Evolutionary conservation across 306 rosid genomes (phyloP).

Genomic region (Vachellia collinsii): DNA sequence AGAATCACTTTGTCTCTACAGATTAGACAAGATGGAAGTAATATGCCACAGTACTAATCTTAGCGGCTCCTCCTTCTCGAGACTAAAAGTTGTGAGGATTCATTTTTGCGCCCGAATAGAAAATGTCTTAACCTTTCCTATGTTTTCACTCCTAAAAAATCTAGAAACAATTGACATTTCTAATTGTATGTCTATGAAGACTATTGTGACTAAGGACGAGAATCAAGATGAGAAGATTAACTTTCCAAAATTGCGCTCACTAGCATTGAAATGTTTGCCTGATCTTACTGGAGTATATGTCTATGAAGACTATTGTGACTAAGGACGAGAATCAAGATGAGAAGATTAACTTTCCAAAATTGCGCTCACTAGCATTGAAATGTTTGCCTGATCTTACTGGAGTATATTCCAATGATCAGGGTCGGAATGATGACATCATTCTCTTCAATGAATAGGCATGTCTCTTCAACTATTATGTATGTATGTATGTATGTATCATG

Average conservation of each 20-base stretch:
- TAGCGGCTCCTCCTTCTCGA: neutral
- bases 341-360: neutral
- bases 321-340: neutral
- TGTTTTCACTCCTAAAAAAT: neutral
- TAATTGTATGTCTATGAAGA: neutral
- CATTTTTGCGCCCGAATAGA: neutral
- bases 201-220: neutral
- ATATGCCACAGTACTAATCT: constrained; percentile 7
- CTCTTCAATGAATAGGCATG: constrained; percentile 16
- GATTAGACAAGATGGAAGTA: too few relatives aligned
- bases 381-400: neutral
- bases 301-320: neutral
- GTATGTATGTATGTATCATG: too few relatives aligned
- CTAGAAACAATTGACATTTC: neutral
- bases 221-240: neutral
- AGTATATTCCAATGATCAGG: neutral
- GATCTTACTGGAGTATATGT: neutral
- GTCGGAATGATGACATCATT: neutral
- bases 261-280: neutral
- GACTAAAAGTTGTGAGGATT: neutral
- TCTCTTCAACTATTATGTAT: too few relatives aligned
- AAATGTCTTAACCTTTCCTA: neutral
- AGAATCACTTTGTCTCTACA: constrained; percentile 33
- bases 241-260: neutral
- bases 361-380: neutral